These are phyloP conservation scores for Cryphonectria radicalis DNA, from an alignment of 2,329 filamentous ascomycete species.

Conservation along the genomic window DNA sequence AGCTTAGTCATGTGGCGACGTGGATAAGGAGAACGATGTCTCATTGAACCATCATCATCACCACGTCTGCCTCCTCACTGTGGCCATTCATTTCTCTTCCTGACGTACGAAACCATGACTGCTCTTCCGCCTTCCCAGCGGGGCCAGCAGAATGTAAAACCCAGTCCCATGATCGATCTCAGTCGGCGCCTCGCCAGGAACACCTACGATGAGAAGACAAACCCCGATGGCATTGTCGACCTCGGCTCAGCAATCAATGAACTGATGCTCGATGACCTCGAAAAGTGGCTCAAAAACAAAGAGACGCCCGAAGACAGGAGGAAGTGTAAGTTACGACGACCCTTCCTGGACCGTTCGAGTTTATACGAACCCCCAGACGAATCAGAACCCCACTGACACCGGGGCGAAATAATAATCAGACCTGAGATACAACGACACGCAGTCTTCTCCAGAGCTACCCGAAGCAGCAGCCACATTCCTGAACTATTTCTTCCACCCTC, in stretches of 20 bases:
- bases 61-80: conserved; percentile 46
- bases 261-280: conserved; percentile 24
- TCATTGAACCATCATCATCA: conserved; percentile 48
- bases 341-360: too few relatives aligned
- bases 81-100: conserved; percentile 59
- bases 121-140: conserved; percentile 23
- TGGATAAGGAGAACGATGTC: conserved; percentile 47
- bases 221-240: conserved; percentile 25
- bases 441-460: conserved; percentile 20
- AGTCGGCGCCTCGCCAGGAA: conserved; percentile 22
- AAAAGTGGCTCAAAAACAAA: conserved; percentile 17
- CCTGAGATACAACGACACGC: conserved; percentile 27
- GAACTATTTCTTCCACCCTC: conserved; percentile 24
- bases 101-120: conserved; percentile 45
- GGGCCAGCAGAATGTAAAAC: conserved; percentile 25
- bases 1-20: conserved; percentile 46
- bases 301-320: conserved; percentile 18
- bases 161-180: conserved; percentile 26
- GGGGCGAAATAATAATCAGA: not conserved
- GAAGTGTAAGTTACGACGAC: conserved; percentile 8
- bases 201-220: conserved; percentile 21
- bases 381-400: not conserved
- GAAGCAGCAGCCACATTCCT: conserved; percentile 23
- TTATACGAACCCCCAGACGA: too few relatives aligned
- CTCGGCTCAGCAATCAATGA: conserved; percentile 24